Conservation (phyloP, 306 rosid genomes). For the Rosa chinensis region DNA sequence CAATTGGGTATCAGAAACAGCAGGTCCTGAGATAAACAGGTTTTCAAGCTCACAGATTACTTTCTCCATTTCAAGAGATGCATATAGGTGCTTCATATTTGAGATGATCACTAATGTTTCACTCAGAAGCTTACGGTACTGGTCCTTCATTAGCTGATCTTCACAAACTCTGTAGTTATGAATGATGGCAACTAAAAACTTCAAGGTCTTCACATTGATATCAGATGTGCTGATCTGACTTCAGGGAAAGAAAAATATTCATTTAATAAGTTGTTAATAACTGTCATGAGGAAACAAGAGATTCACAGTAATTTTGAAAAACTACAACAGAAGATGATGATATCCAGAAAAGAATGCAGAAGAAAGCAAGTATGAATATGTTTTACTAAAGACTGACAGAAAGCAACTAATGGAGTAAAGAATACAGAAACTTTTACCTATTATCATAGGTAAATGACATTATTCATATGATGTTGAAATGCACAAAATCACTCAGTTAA, state of each 20-base stretch:
- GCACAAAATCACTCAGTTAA: neutral
- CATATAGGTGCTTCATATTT: constrained; percentile 50
- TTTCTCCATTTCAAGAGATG: constrained; percentile 56
- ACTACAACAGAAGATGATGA: neutral
- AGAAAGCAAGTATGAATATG: neutral
- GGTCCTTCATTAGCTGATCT: constrained; percentile 55
- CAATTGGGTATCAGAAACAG: constrained; percentile 39
- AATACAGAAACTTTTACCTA: neutral
- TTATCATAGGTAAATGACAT: neutral
- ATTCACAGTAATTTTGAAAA: neutral
- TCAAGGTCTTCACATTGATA: constrained; percentile 58
- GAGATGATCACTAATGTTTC: constrained; percentile 71
- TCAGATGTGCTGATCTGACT: constrained; percentile 52
- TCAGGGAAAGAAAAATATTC: constrained; percentile 32
- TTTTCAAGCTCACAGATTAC: constrained; percentile 61
- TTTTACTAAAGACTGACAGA: neutral
- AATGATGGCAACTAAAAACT: constrained; percentile 55
- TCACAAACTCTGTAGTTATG: constrained; percentile 45
- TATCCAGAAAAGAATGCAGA: neutral
- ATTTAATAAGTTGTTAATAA: neutral
- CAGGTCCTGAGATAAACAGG: constrained; percentile 64
- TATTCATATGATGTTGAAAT: neutral
- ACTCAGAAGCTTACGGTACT: constrained; percentile 53
- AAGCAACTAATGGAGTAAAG: neutral
- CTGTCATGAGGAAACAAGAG: neutral